A percentile compares a stretch with the other conserved stretches of the same genome.
Conservation (phyloP, 345 rosid genomes). For the Eucalyptus marginata region DNA sequence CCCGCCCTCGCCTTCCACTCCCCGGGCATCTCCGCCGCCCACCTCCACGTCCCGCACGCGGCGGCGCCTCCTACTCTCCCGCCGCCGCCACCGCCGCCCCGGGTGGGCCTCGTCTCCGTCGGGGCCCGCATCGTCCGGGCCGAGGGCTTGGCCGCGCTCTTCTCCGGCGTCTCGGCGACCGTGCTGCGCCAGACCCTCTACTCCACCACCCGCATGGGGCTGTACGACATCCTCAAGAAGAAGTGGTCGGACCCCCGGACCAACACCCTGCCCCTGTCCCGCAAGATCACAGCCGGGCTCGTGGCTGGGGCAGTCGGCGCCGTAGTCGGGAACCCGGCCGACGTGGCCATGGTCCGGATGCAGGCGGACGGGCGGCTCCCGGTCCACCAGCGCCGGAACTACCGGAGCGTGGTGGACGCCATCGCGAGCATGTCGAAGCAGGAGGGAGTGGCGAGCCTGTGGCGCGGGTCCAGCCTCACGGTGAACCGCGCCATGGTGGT, state of each 20-base stretch:
- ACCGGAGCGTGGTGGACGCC: slow-evolving; percentile 59
- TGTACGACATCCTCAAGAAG: slow-evolving; percentile 56
- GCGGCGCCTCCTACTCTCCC: slow-evolving; percentile 3
- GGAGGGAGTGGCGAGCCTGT: slow-evolving; percentile 59
- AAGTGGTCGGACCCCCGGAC: slow-evolving; percentile 54
- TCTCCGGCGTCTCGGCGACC: slow-evolving; percentile 79
- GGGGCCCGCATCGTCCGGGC: slow-evolving; percentile 43
- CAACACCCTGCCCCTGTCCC: slow-evolving; percentile 31
- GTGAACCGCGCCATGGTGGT: slow-evolving; percentile 81
- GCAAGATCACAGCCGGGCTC: slow-evolving; percentile 50
- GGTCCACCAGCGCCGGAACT: slow-evolving; percentile 45
- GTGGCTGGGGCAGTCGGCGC: slow-evolving; percentile 69
- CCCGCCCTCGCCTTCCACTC: slow-evolving; percentile 15
- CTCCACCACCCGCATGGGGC: slow-evolving; percentile 90
- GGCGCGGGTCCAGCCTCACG: slow-evolving; percentile 69
- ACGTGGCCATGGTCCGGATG: slow-evolving; percentile 85
- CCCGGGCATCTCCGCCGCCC: slow-evolving; percentile 21
- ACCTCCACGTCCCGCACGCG: neutral
- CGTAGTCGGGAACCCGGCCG: slow-evolving; percentile 74
- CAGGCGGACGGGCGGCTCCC: slow-evolving; percentile 81
- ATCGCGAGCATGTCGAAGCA: slow-evolving; percentile 41
- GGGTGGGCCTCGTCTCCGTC: slow-evolving; percentile 44
- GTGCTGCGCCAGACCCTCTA: slow-evolving; percentile 71
- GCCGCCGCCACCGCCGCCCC: slow-evolving; percentile 22
- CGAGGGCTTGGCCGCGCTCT: slow-evolving; percentile 50